Evolutionary conservation across 2,329 filamentous ascomycete species (phyloP).

Genomic region (Amphichorda felina): DNA sequence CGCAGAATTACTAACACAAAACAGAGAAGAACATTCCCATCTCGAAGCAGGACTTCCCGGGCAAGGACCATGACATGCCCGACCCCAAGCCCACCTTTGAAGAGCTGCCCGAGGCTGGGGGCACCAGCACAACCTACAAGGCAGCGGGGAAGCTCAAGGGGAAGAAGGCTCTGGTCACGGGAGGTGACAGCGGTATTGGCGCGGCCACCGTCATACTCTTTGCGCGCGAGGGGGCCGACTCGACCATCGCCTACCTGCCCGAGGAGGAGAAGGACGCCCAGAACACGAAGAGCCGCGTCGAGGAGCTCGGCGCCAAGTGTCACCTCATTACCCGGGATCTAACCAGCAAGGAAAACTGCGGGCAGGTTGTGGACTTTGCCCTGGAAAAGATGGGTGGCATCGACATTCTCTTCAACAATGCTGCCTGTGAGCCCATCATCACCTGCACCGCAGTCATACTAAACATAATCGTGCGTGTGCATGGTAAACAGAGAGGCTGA

Average conservation of each 20-base stretch:
- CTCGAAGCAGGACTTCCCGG: constrained; percentile 16
- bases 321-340: constrained; percentile 54
- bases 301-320: constrained; percentile 51
- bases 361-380: constrained; percentile 55
- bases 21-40: constrained; percentile 53
- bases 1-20: constrained; percentile 40
- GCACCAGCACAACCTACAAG: constrained; percentile 44
- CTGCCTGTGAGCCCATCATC: constrained; percentile 34
- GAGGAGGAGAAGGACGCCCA: constrained; percentile 44
- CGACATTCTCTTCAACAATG: constrained; percentile 66
- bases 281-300: constrained; percentile 37
- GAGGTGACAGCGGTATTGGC: constrained; percentile 29
- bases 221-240: constrained; percentile 44
- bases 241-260: constrained; percentile 42
- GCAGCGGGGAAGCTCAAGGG: constrained; percentile 32
- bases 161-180: constrained; percentile 40
- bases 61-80: constrained; percentile 15
- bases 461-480: too few species aligned
- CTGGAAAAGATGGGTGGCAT: constrained; percentile 54
- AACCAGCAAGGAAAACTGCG: constrained; percentile 53
- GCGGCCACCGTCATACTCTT: constrained; percentile 35
- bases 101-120: constrained; percentile 54
- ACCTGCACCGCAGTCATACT: too few species aligned
- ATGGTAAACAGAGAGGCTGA: neutral
- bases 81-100: constrained; percentile 42